Conservation (phyloP, 2,329 filamentous ascomycete genomes). For the Thelonectria rubi region DNA sequence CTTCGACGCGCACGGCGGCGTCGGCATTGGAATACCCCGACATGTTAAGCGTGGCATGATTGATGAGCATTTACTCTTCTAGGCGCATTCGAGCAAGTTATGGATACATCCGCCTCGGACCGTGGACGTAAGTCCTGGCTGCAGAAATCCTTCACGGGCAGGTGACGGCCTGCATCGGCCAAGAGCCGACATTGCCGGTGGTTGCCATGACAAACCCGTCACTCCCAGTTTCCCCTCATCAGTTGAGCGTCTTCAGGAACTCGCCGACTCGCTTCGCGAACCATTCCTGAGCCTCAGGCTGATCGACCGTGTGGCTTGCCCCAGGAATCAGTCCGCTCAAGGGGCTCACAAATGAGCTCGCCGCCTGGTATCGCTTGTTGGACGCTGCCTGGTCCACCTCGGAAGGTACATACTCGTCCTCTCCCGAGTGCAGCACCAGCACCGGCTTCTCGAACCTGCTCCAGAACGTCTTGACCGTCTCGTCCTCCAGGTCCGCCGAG, state of each 20-base stretch:
- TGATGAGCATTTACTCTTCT: not conserved
- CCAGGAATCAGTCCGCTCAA: slow-evolving; percentile 63
- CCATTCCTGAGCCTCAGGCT: slow-evolving; percentile 58
- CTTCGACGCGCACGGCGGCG: not conserved
- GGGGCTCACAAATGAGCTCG: slow-evolving; percentile 57
- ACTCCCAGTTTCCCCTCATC: slow-evolving; percentile 1
- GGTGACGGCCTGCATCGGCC: not conserved
- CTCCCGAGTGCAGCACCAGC: slow-evolving; percentile 70
- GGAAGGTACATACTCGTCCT: slow-evolving; percentile 71
- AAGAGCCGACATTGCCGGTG: not conserved
- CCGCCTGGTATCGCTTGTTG: slow-evolving; percentile 64
- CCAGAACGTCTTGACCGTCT: slow-evolving; percentile 71
- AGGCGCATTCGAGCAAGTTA: not conserved
- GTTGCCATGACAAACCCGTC: not conserved
- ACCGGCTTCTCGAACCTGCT: slow-evolving; percentile 67
- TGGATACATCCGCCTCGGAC: not conserved
- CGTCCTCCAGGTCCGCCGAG: slow-evolving; percentile 75
- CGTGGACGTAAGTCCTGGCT: not conserved
- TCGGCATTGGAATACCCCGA: slow-evolving; percentile 11
- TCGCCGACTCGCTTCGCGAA: slow-evolving; percentile 56
- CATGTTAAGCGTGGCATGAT: not conserved
- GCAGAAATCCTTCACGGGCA: not conserved
- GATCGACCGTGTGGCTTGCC: slow-evolving; percentile 60
- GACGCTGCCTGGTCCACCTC: slow-evolving; percentile 66
- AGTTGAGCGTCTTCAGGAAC: slow-evolving; percentile 52